Conservation (phyloP, 768 basidiomycete genomes). For the Tremella yokohamensis region DNA sequence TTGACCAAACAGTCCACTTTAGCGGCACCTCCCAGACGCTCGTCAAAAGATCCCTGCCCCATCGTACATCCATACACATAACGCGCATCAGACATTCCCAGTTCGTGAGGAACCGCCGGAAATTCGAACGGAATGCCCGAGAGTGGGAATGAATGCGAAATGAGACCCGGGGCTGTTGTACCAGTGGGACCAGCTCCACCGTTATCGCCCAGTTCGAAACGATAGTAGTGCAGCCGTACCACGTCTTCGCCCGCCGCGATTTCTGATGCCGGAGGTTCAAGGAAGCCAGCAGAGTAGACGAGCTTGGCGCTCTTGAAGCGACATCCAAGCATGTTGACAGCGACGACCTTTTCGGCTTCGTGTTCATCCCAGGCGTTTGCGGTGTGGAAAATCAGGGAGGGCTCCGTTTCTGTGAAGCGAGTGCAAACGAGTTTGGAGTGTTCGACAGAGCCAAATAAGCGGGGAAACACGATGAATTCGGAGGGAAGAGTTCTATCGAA, state of each 20-base stretch:
- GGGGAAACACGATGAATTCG: constrained; percentile 52
- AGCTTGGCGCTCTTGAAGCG: constrained; percentile 51
- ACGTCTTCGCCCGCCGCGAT: constrained; percentile 40
- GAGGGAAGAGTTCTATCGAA: constrained; percentile 48
- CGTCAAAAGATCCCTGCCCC: constrained; percentile 50
- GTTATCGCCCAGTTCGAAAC: constrained; percentile 36
- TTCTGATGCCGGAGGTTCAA: constrained; percentile 43
- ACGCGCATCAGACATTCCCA: constrained; percentile 43
- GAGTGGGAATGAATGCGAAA: constrained; percentile 51
- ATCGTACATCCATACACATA: constrained; percentile 54
- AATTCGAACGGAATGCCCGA: constrained; percentile 53
- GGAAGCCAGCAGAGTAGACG: constrained; percentile 52
- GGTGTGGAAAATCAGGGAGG: constrained; percentile 54
- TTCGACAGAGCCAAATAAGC: constrained; percentile 25
- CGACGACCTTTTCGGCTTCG: constrained; percentile 22
- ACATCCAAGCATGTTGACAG: constrained; percentile 51
- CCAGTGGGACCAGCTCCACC: neutral
- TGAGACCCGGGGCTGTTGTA: constrained; percentile 9
- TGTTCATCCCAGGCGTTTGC: constrained; percentile 52
- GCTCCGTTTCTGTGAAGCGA: constrained; percentile 48
- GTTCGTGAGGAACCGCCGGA: constrained; percentile 42
- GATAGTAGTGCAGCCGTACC: constrained; percentile 50
- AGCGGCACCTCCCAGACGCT: constrained; percentile 51
- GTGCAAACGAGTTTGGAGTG: constrained; percentile 25
- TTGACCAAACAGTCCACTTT: constrained; percentile 55